Evolutionary conservation across 2,329 filamentous ascomycete genomes (phyloP), one percentile per base, ranked within the genome.

Genomic region (Alternaria sp.): DNA sequence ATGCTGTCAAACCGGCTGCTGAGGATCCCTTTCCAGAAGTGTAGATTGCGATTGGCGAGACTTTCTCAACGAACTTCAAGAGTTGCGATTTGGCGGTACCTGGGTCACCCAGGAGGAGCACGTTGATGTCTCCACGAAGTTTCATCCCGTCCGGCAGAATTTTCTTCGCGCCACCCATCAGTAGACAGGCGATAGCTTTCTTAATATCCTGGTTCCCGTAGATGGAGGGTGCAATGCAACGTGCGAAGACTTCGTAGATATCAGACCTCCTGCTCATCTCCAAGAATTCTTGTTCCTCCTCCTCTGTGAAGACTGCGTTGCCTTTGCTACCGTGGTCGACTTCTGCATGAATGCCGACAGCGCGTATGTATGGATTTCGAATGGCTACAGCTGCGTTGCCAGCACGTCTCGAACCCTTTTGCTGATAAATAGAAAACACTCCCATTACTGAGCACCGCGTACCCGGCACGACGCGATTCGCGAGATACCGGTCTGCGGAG

Each of bases 21-120:
- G 94, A 98, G 1, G 95, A 98, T 67, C 95, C 95, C 79, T 99
- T 99, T 69, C 95, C 95, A 5, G 95, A 99, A 0, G 95, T 99
- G 81, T 99, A 99, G 69, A 99, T 97, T 37, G 95, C 94, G 62
- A 98, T 97, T 2, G 95, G 95, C 2, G 95, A 91, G 6, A 91
- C 94, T 76, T 96, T 96, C 75, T 98, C 93, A 5, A 98, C 95
- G 73, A 98, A 99, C 76, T 99, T 99, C 39, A 99, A 82, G 6
- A 99, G 82, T 77, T 99, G 95, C 7, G 95, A 99, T 78, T 99
- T 99, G 57, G 95, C 95, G 1, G 95, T 99, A 86, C 95, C 95
- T 0, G 95, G 95, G 66, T 99, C 95, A 85, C 95, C 95, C 24
- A 99, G 89, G 26, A 99, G 86, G 11, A 99, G 85, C 4, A 99